Evolutionary conservation across 163 green algal species (phyloP).

Genomic region (Chlamydomonas reinhardtii): DNA sequence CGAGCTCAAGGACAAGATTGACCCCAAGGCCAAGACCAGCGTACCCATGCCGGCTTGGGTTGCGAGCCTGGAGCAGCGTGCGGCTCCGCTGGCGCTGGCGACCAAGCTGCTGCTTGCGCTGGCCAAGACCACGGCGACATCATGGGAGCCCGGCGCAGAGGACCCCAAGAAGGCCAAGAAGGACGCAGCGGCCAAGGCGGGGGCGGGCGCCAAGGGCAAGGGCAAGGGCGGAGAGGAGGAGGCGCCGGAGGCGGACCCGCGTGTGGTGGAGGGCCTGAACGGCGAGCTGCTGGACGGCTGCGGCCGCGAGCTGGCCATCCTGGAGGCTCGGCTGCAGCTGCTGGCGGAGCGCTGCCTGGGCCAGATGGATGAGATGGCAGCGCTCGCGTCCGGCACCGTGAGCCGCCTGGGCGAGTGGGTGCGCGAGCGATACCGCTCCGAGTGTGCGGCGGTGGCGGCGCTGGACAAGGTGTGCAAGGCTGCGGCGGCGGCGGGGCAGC

Average conservation of each 20-base stretch:
- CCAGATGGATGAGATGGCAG: constrained; percentile 45
- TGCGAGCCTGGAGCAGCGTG: constrained; percentile 24
- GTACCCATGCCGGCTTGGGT: constrained; percentile 55
- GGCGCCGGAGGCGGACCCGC: constrained; percentile 7
- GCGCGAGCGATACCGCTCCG: constrained; percentile 60
- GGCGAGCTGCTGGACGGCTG: constrained; percentile 37
- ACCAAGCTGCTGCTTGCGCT: constrained; percentile 27
- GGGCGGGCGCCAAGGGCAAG: constrained; percentile 25
- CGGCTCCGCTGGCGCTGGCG: constrained; percentile 27
- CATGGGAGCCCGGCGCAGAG: constrained; percentile 22
- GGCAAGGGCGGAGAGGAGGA: constrained; percentile 32
- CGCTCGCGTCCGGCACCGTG: constrained; percentile 13
- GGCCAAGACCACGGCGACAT: neutral
- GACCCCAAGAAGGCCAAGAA: constrained; percentile 46
- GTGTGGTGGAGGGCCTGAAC: constrained; percentile 27
- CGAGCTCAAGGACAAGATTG: constrained; percentile 59
- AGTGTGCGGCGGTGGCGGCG: constrained; percentile 75
- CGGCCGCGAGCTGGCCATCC: constrained; percentile 44
- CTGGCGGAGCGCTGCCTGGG: constrained; percentile 51
- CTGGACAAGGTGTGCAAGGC: constrained; percentile 62
- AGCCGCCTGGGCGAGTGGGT: constrained; percentile 58
- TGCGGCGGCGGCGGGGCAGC: constrained; percentile 60
- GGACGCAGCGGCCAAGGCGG: neutral
- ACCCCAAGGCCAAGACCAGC: constrained; percentile 59
- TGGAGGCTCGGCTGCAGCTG: constrained; percentile 58